phyloP scores from a whole-genome alignment of 1,284 basidiomycete genomes.

The Neolentinus lepideus region DNA sequence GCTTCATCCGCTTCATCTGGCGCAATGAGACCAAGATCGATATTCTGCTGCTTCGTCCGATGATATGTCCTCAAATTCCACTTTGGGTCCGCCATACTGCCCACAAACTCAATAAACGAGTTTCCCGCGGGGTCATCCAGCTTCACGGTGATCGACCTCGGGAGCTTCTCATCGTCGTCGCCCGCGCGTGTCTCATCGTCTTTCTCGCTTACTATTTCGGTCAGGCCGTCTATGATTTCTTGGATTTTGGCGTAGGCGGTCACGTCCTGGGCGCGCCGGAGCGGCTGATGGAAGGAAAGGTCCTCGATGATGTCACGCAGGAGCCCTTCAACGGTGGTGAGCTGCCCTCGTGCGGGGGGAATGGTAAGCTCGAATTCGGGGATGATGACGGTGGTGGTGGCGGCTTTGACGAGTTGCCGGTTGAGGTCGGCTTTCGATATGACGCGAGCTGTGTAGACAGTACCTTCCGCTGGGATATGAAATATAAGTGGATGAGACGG shows the following conservation, averaged over 20 bases:
- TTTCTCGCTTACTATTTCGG: conserved; percentile 63
- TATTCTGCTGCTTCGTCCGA: conserved; percentile 81
- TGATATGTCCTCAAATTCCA: conserved; percentile 90
- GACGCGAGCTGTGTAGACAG: conserved; percentile 77
- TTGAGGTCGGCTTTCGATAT: conserved; percentile 77
- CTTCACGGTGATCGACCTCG: conserved; percentile 66
- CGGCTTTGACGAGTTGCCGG: conserved; percentile 91
- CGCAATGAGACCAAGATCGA: conserved; percentile 66
- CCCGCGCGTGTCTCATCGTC: conserved; percentile 37
- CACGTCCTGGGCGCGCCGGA: conserved; percentile 81
- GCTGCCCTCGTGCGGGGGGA: conserved; percentile 82
- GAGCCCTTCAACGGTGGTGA: conserved; percentile 95
- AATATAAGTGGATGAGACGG: too few relatives aligned
- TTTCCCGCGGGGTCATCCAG: conserved; percentile 95
- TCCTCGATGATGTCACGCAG: conserved; percentile 83
- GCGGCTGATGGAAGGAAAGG: conserved; percentile 78
- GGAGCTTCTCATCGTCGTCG: conserved; percentile 16
- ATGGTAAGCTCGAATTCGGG: conserved; percentile 92
- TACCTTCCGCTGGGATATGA: conserved; percentile 49
- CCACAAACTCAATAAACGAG: conserved; percentile 87
- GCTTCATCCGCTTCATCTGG: conserved; percentile 28
- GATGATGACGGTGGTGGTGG: conserved; percentile 75
- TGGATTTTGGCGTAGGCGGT: conserved; percentile 78
- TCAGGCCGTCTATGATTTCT: conserved; percentile 61
- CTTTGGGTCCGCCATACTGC: conserved; percentile 79